A percentile compares a stretch with the other conserved stretches of the same genome.
Evolutionary conservation across 306 rosid species (phyloP).

Genomic region (Rosa persica): DNA sequence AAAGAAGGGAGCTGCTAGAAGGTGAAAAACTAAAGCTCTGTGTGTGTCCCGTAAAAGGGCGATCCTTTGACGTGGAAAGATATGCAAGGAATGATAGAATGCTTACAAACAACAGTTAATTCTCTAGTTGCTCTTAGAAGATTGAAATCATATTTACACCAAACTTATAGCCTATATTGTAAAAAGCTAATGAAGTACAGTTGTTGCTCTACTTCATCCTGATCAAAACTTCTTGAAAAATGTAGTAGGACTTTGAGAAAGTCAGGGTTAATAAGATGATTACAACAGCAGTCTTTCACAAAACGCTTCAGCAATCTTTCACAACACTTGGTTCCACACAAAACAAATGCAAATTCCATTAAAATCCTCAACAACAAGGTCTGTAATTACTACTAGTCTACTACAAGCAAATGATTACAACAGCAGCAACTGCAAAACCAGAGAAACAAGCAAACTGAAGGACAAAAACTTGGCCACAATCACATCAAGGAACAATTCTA

Average conservation of each 20-base stretch:
- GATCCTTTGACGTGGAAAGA: too few species aligned
- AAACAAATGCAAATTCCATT: neutral
- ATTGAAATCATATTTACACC: neutral
- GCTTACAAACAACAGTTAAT: too few species aligned
- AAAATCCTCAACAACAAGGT: neutral
- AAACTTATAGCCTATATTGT: neutral
- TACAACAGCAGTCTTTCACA: neutral
- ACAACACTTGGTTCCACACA: too few species aligned
- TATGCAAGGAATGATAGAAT: too few species aligned
- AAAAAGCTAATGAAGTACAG: neutral
- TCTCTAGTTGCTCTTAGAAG: neutral
- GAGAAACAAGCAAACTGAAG: neutral
- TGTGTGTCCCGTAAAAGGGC: too few species aligned
- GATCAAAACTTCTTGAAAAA: neutral
- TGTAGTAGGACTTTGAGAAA: neutral
- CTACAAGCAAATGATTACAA: neutral
- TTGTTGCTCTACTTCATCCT: neutral
- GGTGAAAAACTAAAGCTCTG: too few species aligned
- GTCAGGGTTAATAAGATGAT: neutral
- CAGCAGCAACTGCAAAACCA: too few species aligned
- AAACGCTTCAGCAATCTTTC: neutral
- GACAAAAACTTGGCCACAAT: neutral
- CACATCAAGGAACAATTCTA: constrained; percentile 48
- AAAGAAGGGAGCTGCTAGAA: too few species aligned
- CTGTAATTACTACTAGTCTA: neutral